Base-by-base conservation (phyloP, 768 basidiomycete species). In the Boletus sensibilis region DNA sequence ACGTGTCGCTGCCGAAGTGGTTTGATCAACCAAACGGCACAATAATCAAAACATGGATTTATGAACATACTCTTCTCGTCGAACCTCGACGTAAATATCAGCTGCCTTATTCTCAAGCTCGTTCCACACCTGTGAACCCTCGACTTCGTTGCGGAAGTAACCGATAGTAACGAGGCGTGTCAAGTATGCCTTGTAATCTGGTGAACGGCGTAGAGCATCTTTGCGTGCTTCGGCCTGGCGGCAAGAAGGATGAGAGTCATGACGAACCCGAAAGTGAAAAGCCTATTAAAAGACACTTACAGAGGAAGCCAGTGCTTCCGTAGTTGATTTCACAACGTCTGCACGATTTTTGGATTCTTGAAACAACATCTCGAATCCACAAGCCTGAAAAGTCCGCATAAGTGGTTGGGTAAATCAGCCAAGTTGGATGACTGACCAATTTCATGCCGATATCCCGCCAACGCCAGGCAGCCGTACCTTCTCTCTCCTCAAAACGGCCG, bases 311-410 rank as follows among this genome's bases (percentile, higher is more conserved):
- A 72, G 59, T 38, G 65, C 72, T 52, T 81, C 79, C 33, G 70
- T 58, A 3, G 74, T 68, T 65, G 42, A 61, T 47, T 69, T 75
- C 20, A 74, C 59, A 12, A 60, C 67, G 39, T 78, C 77, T 54
- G 74, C 73, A 40, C 83, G 82, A 45, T 80, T 76, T 71, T 89
- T 87, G 56, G 83, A 88, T 68, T 94, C 94, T 68, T 90, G 87
- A 68, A 90, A 98, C 39, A 97, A 80, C 81, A 98, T 99, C 75
- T 99, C 97, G 59, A 98, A 98, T 1, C 97, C 97, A 59, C 92
- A 92, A 2, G 94, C 87, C 88, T 95, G 65, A 9, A 43, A 48
- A 23, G 11, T 40, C 9, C n/a, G 38, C 14, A 48, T 63, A 45
- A 50, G 41, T 7, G 8, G 20, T 11, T 20, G 18, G 42, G 21